These are phyloP conservation scores for Paradendryphiella salina DNA, from an alignment of 2,329 filamentous ascomycete genomes.

Conservation along the genomic window DNA sequence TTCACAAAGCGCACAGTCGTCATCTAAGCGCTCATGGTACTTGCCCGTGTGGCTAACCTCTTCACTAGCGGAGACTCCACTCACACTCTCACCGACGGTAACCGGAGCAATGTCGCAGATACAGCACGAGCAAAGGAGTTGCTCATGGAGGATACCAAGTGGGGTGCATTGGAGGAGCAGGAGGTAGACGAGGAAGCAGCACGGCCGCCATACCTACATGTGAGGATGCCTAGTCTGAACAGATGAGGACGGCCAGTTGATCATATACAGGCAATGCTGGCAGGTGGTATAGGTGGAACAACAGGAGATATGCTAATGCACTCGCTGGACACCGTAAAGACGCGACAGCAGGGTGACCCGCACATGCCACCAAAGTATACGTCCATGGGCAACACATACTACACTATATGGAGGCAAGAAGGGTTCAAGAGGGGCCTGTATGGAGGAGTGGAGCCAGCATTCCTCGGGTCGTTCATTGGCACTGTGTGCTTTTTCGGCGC, in stretches of 20 bases:
- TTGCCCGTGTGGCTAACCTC: slow-evolving; percentile 55
- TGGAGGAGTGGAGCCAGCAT: slow-evolving; percentile 87
- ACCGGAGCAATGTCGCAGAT: slow-evolving; percentile 27
- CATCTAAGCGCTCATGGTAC: slow-evolving; percentile 50
- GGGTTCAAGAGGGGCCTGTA: slow-evolving; percentile 85
- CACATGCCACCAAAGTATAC: slow-evolving; percentile 91
- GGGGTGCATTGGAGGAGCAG: slow-evolving; percentile 19
- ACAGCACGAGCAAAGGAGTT: slow-evolving; percentile 31
- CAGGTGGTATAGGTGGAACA: slow-evolving; percentile 87
- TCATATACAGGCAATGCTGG: slow-evolving; percentile 78
- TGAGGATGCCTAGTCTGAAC: slow-evolving; percentile 30
- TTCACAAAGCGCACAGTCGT: slow-evolving; percentile 16
- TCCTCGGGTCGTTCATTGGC: slow-evolving; percentile 89
- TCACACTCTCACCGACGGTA: slow-evolving; percentile 47
- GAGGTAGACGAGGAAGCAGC: slow-evolving; percentile 49
- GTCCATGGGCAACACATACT: slow-evolving; percentile 85
- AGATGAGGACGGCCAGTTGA: slow-evolving; percentile 27
- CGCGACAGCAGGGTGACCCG: slow-evolving; percentile 93
- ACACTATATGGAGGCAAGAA: slow-evolving; percentile 91
- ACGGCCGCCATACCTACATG: slow-evolving; percentile 55
- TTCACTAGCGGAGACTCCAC: slow-evolving; percentile 45
- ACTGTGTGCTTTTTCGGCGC: slow-evolving; percentile 95
- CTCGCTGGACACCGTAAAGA: slow-evolving; percentile 97
- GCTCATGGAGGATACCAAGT: slow-evolving; percentile 25
- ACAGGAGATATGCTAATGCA: slow-evolving; percentile 98